These are phyloP conservation scores for Neonectria hederae DNA, from an alignment of 2,329 filamentous ascomycete genomes.

Conservation along the genomic window DNA sequence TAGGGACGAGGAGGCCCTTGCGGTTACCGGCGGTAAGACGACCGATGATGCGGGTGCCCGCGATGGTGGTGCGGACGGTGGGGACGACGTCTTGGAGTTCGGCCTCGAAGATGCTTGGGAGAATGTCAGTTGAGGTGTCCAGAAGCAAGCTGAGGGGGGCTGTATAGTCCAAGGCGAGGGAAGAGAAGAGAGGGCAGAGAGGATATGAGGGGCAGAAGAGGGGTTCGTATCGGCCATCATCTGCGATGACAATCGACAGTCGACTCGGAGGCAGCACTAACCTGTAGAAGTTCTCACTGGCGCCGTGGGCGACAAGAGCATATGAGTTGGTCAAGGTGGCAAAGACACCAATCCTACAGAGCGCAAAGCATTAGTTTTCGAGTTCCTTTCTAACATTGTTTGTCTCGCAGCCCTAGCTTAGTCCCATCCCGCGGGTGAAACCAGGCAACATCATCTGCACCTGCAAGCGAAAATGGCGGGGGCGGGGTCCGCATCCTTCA, in stretches of 20 bases:
- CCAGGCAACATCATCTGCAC: conserved; percentile 1
- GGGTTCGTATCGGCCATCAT: neutral
- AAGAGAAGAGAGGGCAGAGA: neutral
- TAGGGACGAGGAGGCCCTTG: conserved; percentile 95
- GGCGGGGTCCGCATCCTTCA: conserved; percentile 29
- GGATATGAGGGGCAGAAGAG: neutral
- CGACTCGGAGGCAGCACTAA: conserved; percentile 45
- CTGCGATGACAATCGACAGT: neutral
- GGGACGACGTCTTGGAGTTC: conserved; percentile 98
- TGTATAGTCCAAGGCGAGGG: neutral
- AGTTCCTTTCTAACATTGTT: neutral
- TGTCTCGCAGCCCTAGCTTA: neutral
- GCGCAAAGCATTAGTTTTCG: conserved; percentile 18
- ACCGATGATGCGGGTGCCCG: conserved; percentile 94
- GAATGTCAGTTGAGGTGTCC: conserved; percentile 10
- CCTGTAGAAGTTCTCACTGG: conserved; percentile 99
- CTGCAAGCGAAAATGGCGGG: conserved; percentile 26
- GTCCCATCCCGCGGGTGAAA: neutral
- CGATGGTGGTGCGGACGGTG: conserved; percentile 96
- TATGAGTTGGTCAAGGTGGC: conserved; percentile 97
- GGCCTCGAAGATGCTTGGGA: conserved; percentile 87
- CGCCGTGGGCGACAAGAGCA: conserved; percentile 91
- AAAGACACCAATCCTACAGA: conserved; percentile 89
- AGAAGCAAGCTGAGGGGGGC: conserved; percentile 4
- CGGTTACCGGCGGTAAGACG: conserved; percentile 96